phyloP scores from a whole-genome alignment of 2,329 filamentous ascomycete genomes.

The Sclerotinia spermophila region DNA sequence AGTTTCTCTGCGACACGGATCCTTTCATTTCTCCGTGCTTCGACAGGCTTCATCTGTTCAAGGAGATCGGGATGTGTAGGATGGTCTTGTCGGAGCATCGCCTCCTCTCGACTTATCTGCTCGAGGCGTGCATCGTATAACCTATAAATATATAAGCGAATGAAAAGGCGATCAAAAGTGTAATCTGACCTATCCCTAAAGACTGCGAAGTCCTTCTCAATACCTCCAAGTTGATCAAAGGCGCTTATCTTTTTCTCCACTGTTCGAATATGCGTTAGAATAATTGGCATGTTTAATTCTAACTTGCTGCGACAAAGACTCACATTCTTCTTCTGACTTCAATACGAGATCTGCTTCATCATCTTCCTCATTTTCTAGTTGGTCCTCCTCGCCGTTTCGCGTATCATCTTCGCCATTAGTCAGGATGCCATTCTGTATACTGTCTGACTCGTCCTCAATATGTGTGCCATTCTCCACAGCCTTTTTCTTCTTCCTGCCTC shows the following conservation, averaged over 20 bases:
- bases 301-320: slow-evolving; percentile 31
- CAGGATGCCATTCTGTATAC: slow-evolving; percentile 22
- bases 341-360: slow-evolving; percentile 53
- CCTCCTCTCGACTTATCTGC: slow-evolving; percentile 69
- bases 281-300: neutral
- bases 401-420: slow-evolving; percentile 33
- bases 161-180: neutral
- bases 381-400: slow-evolving; percentile 49
- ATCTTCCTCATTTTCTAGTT: slow-evolving; percentile 52
- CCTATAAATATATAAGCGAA: slow-evolving; percentile 45
- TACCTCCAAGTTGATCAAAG: slow-evolving; percentile 71
- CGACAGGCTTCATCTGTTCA: slow-evolving; percentile 82
- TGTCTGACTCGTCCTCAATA: slow-evolving; percentile 29
- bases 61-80: slow-evolving; percentile 89
- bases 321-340: slow-evolving; percentile 64
- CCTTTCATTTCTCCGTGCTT: slow-evolving; percentile 78
- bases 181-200: slow-evolving; percentile 70
- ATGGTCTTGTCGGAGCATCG: slow-evolving; percentile 54
- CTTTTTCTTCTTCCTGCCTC: slow-evolving; percentile 39
- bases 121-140: slow-evolving; percentile 86
- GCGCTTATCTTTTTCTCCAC: slow-evolving; percentile 76
- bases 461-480: slow-evolving; percentile 29
- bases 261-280: slow-evolving; percentile 40
- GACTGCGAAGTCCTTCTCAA: slow-evolving; percentile 84
- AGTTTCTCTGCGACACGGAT: slow-evolving; percentile 70